Base-by-base conservation (phyloP, 2,329 filamentous ascomycete genomes). In the Phaeosphaeriaceae sp. region DNA sequence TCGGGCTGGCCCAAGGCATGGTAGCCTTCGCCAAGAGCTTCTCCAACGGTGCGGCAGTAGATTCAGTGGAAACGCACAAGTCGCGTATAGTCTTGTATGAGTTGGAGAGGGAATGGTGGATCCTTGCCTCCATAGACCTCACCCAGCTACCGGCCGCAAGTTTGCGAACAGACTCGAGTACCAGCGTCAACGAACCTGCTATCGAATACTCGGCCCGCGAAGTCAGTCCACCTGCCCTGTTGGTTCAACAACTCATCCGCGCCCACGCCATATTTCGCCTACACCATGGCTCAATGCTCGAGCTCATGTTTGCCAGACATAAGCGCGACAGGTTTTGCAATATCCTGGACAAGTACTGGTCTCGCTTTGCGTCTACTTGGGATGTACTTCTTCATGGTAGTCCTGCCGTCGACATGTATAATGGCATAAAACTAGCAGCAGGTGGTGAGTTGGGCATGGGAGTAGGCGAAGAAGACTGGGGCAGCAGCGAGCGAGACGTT, bases 1-100 rank as follows among this genome's bases (percentile, higher is more conserved):
- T 99, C 70, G 94, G 94, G 30, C 84, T 99, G 56, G 94, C 94
- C 33, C 94, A 99, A 77, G 94, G 92, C 70, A 96, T 97, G 88
- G 88, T 96, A 50, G 89, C 87, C 70, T 99, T 99, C 76, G 89
- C 90, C 18, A 58, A 54, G 68, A 92, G 87, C 64, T 99, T 99
- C 74, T 89, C 92, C 2, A 82, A 85, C 53, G 90, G 87, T 50
- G 81, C 87, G 59, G 73, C 89, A 2, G 84, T 97, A 32, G 90
- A 96, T 64, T 86, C 86, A 8, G 87, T 99, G 51, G 94, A 99
- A 68, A 97, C 94, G 1, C 90, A 96, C 64, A 94, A 90, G 77
- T 86, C 88, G 41, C 84, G 92, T 26, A 87, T 97, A 28, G 81
- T 97, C 28, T 77, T 97, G 36, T 86, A 91, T 64, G 92, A 99